Conservation (phyloP, 1,284 basidiomycete species). For the Cutaneotrichosporon daszewskae region DNA sequence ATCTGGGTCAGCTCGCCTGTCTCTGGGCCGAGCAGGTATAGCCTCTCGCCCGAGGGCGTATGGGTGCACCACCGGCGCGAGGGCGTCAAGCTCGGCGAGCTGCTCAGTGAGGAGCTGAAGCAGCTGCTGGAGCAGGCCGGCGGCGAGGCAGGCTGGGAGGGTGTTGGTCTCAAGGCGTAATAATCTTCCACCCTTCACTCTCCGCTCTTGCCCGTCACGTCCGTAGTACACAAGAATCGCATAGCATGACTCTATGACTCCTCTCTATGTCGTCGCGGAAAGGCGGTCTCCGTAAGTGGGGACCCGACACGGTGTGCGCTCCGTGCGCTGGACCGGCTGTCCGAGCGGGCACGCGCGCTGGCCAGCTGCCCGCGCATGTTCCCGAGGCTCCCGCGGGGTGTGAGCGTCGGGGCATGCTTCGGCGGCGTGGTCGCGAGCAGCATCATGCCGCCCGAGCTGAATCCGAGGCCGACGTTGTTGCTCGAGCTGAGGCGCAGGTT, state of each 20-base stretch:
- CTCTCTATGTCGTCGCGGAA: too few relatives aligned
- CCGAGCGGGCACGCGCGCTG: too few relatives aligned
- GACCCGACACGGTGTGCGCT: too few relatives aligned
- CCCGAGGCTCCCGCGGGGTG: too few relatives aligned
- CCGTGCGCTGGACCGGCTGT: too few relatives aligned
- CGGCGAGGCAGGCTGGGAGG: slow-evolving; percentile 34
- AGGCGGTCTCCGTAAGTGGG: too few relatives aligned
- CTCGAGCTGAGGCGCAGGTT: slow-evolving; percentile 23
- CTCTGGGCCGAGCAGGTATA: slow-evolving; percentile 85
- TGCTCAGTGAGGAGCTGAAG: slow-evolving; percentile 56
- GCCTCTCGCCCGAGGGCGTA: slow-evolving; percentile 52
- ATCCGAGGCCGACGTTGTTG: slow-evolving; percentile 22
- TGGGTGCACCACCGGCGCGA: slow-evolving; percentile 73
- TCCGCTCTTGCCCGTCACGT: too few relatives aligned
- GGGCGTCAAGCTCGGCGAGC: slow-evolving; percentile 56
- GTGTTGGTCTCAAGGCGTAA: slow-evolving; percentile 29
- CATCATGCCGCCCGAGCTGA: slow-evolving; percentile 34
- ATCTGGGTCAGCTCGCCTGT: slow-evolving; percentile 94
- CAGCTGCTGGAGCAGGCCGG: slow-evolving; percentile 34
- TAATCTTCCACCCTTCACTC: too few relatives aligned
- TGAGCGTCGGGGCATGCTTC: too few relatives aligned
- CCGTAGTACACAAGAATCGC: too few relatives aligned
- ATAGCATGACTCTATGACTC: too few relatives aligned
- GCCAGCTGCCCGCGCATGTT: too few relatives aligned
- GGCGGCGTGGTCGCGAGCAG: slow-evolving; percentile 41